phyloP scores from a whole-genome alignment of 371 early-diverging fungal genomes.

The Mortierella sp. region DNA sequence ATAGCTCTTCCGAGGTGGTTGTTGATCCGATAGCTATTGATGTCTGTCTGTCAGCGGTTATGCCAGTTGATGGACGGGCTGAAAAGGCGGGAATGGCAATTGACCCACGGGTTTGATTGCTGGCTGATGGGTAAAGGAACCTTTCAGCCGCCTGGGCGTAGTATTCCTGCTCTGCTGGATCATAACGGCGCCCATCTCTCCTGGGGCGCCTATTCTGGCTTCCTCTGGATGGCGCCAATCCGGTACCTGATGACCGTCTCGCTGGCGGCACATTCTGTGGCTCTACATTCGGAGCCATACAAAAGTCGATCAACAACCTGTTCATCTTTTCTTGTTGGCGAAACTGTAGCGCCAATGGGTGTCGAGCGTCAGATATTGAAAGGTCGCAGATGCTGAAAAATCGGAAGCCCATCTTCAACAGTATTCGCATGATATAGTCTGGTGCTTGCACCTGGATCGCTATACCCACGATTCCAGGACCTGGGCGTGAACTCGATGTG shows the following conservation, averaged over 20 bases:
- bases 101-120: conserved; percentile 10
- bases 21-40: background rate
- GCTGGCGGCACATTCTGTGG: too few species aligned
- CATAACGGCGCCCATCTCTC: conserved; percentile 5
- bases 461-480: conserved; percentile 49
- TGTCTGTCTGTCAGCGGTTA: background rate
- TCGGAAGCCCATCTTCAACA: conserved; percentile 45
- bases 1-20: background rate
- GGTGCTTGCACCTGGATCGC: conserved; percentile 51
- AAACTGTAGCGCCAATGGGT: conserved; percentile 41
- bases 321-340: conserved; percentile 44
- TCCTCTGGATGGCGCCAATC: background rate
- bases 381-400: conserved; percentile 50
- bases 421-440: conserved; percentile 22
- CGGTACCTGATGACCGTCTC: background rate
- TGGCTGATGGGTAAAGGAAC: conserved; percentile 40
- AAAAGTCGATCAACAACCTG: conserved; percentile 43
- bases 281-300: conserved; percentile 37
- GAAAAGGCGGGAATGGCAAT: conserved; percentile 17
- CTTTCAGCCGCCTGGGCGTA: conserved; percentile 19
- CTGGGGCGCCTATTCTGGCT: background rate
- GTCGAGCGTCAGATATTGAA: conserved; percentile 36
- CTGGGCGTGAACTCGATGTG: conserved; percentile 47
- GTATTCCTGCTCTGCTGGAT: conserved; percentile 16
- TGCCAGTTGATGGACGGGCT: background rate